Conservation (phyloP, 2,329 filamentous ascomycete species). For the Cadophora malorum region DNA sequence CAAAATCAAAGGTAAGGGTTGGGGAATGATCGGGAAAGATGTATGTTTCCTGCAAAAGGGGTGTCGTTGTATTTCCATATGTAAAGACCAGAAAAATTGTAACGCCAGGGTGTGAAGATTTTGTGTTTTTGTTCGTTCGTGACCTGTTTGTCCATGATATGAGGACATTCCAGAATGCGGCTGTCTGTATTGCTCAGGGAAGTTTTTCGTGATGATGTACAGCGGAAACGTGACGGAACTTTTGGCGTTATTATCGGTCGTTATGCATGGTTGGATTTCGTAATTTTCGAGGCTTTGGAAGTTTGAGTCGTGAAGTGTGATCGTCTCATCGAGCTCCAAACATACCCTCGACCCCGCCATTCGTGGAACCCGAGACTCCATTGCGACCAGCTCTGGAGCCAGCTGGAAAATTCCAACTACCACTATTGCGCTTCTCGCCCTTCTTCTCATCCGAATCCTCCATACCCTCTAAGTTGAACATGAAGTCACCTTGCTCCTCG, state of each 20-base stretch:
- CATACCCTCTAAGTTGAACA: conserved; percentile 73
- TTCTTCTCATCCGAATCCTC: conserved; percentile 63
- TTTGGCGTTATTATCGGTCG: not conserved
- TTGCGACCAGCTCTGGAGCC: conserved; percentile 33
- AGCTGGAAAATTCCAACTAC: conserved; percentile 41
- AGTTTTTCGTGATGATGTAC: not conserved
- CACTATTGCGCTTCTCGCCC: conserved; percentile 45
- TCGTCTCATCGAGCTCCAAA: conserved; percentile 30
- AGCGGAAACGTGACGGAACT: not conserved
- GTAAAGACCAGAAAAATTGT: not conserved
- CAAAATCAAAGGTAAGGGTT: not conserved
- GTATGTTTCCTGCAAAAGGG: conserved; percentile 14
- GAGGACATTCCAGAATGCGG: not conserved
- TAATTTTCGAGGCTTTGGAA: not conserved
- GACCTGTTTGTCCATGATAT: not conserved
- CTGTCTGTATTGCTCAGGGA: not conserved
- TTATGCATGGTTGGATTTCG: not conserved
- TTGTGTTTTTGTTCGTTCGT: conserved; percentile 3
- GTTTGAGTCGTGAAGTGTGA: conserved; percentile 6
- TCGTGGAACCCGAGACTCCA: conserved; percentile 27
- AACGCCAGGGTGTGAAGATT: conserved; percentile 16
- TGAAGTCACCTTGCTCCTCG: conserved; percentile 67
- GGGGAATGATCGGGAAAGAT: not conserved
- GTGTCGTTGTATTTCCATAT: conserved; percentile 13
- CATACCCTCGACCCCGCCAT: conserved; percentile 34